Base-by-base conservation (phyloP, 73 alveolate genomes). In the Paramecium caudatum region DNA sequence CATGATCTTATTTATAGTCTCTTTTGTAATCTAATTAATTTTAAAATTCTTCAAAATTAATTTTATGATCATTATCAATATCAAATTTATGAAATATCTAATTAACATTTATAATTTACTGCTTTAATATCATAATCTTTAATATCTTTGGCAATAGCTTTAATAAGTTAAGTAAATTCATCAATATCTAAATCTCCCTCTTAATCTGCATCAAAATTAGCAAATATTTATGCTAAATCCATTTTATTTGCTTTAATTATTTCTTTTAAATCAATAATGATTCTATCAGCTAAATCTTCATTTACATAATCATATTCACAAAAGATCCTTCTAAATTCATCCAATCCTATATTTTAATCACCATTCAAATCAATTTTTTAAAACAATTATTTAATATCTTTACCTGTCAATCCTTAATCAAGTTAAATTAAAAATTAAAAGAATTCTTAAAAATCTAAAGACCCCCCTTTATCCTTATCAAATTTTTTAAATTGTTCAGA, bases 251-350 rank as follows among this genome's bases (percentile, higher is more conserved):
- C 84, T 32, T 21, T 68, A 15, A 68, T 68, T 68, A 68, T 68
- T 68, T 68, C 84, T 32, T 43, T 68, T 32, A 68, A 37, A 15
- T 68, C 84, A 25, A 34, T n/a, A n/a, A 68, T 68, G 0, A 68
- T 68, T 68, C 84, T 68, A 1, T 68, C 84, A 68, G 84, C 84
- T 17, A 68, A 32, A 33, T 68, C 84, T 7, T 68, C 84, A 4
- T 68, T 68, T 36, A 37, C 47, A 32, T 34, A 68, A 68, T 68
- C 84, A 32, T 34, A 32, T 25, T 68, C 84, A n/a, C 17, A 68
- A 19, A 68, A 68, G 30, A 68, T 7, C 15, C 17, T 68, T 4
- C 34, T 68, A 68, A 68, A 68, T 68, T 68, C 84, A 13, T 68
- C 84, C 30, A 3, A 68, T 32, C 61, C 47, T 34, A 68, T 68